Percentiles rank a stretch among this genome's conserved stretches.
Evolutionary conservation across 257 asterid genomes (phyloP).

Genomic region (Voacanga thouarsii): DNA sequence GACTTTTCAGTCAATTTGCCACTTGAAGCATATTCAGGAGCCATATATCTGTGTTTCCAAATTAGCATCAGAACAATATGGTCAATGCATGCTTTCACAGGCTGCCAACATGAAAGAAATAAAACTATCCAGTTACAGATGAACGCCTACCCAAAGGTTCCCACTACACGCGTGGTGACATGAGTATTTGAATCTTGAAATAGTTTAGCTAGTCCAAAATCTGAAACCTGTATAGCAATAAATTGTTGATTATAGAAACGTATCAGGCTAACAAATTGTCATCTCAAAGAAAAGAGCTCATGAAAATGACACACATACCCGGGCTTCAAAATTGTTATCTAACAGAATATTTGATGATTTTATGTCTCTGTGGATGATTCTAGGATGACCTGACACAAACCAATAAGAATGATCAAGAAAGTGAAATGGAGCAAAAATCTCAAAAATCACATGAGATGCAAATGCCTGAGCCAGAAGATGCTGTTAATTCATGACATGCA

Average conservation of each 20-base stretch:
- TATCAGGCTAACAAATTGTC: neutral
- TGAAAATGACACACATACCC: conserved; percentile 43
- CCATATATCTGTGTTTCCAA: conserved; percentile 70
- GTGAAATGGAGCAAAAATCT: neutral
- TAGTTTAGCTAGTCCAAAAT: conserved; percentile 87
- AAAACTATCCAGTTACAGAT: conserved; percentile 1
- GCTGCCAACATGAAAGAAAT: neutral
- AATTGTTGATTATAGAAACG: neutral
- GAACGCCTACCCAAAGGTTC: conserved; percentile 81
- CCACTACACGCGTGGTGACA: conserved; percentile 82
- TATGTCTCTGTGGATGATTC: conserved; percentile 88
- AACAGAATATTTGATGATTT: conserved; percentile 91
- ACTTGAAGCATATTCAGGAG: conserved; percentile 93
- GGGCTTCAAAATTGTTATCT: conserved; percentile 74
- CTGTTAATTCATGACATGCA: neutral
- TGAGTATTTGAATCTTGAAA: conserved; percentile 76
- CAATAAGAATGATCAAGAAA: neutral
- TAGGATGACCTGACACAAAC: conserved; percentile 68
- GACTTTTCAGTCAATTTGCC: conserved; percentile 90
- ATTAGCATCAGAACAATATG: neutral
- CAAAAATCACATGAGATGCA: neutral
- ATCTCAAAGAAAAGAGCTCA: neutral
- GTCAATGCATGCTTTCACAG: conserved; percentile 1
- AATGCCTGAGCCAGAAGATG: neutral
- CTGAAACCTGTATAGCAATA: conserved; percentile 65